Conservation (phyloP, 352 stramenopile species). For the Thraustochytrium sp. region DNA sequence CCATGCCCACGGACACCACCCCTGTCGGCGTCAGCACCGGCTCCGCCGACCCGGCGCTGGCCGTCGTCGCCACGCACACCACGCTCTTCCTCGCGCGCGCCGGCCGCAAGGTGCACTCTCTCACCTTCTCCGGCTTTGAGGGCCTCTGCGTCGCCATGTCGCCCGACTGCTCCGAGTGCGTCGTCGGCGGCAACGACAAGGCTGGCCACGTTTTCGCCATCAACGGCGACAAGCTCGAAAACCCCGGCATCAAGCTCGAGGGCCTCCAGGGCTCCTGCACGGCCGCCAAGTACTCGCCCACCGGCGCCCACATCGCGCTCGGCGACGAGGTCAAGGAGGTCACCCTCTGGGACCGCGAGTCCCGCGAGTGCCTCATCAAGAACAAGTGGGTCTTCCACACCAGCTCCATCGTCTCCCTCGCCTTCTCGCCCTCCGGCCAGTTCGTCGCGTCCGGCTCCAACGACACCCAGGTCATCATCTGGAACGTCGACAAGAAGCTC, state of each 20-base stretch:
- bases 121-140: neutral
- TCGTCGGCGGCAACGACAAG: conserved; percentile 46
- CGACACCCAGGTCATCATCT: conserved; percentile 95
- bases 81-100: conserved; percentile 36
- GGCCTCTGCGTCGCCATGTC: conserved; percentile 15
- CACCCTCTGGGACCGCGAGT: conserved; percentile 61
- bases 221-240: neutral
- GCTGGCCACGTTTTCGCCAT: conserved; percentile 21
- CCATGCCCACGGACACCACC: conserved; percentile 42
- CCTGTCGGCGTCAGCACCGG: conserved; percentile 41
- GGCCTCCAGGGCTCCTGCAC: conserved; percentile 54
- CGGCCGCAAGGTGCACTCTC: conserved; percentile 23
- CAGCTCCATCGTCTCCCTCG: conserved; percentile 80
- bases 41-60: neutral
- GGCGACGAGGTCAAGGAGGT: conserved; percentile 79
- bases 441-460: conserved; percentile 81
- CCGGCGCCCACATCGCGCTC: conserved; percentile 67
- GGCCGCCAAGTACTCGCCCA: conserved; percentile 69
- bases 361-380: conserved; percentile 72
- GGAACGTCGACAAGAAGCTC: conserved; percentile 63
- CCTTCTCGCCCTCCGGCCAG: conserved; percentile 82
- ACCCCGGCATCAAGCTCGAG: conserved; percentile 6
- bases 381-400: conserved; percentile 93
- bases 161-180: conserved; percentile 5
- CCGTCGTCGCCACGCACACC: conserved; percentile 32